These are phyloP conservation scores for Begonia peltatifolia DNA, from an alignment of 306 rosid genomes.

Conservation along the genomic window DNA sequence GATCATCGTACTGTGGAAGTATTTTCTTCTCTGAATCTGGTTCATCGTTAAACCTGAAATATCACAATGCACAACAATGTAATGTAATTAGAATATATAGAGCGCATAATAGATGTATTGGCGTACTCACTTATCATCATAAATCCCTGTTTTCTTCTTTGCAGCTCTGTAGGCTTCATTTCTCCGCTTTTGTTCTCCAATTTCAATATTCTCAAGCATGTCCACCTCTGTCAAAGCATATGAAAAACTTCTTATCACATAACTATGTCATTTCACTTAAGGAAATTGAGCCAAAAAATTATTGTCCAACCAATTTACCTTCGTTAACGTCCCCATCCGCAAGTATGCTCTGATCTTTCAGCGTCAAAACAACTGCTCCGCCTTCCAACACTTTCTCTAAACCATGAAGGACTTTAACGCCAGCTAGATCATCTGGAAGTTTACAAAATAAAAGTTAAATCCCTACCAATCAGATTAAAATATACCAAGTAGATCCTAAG, in stretches of 20 bases:
- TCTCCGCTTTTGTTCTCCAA: slow-evolving; percentile 82
- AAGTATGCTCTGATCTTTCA: slow-evolving; percentile 79
- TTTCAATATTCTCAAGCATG: slow-evolving; percentile 89
- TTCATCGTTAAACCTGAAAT: slow-evolving; percentile 80
- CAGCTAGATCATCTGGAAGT: slow-evolving; percentile 52
- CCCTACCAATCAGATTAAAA: background rate
- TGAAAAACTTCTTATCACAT: slow-evolving; percentile 18
- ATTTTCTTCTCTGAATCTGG: slow-evolving; percentile 61
- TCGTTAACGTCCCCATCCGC: slow-evolving; percentile 79
- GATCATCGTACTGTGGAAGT: slow-evolving; percentile 88
- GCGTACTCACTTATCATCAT: slow-evolving; percentile 66
- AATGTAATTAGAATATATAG: background rate
- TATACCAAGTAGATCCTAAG: no score
- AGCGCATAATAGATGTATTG: slow-evolving; percentile 2
- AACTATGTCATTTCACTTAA: slow-evolving; percentile 14
- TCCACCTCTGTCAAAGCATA: slow-evolving; percentile 54
- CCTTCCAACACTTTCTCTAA: slow-evolving; percentile 90
- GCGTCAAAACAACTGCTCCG: slow-evolving; percentile 84
- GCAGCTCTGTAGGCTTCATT: slow-evolving; percentile 84
- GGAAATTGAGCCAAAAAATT: slow-evolving; percentile 11
- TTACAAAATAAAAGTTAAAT: slow-evolving; percentile 10
- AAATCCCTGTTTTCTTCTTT: slow-evolving; percentile 68
- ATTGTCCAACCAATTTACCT: slow-evolving; percentile 34
- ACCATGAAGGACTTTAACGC: slow-evolving; percentile 94
- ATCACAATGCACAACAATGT: slow-evolving; percentile 4